These are phyloP conservation scores for Emericellopsis atlantica DNA, from an alignment of 2,329 filamentous ascomycete genomes.

Conservation along the genomic window DNA sequence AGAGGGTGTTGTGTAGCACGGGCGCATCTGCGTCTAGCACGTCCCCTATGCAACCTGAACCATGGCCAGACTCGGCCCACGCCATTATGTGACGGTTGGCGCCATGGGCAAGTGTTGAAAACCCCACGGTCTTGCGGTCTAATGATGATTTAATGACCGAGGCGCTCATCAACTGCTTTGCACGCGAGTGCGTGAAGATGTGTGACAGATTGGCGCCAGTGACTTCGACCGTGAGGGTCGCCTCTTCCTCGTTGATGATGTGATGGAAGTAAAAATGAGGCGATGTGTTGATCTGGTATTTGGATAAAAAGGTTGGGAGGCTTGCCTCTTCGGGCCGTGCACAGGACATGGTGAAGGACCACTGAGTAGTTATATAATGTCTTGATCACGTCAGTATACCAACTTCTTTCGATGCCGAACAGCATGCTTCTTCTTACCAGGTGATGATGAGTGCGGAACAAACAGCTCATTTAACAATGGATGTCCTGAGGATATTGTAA, in stretches of 20 bases:
- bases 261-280: constrained; percentile 17
- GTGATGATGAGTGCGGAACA: too few relatives aligned
- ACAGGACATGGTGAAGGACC: too few relatives aligned
- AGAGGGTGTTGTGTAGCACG: constrained; percentile 16
- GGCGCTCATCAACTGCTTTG: neutral
- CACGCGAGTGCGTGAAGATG: constrained; percentile 14
- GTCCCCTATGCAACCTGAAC: constrained; percentile 13
- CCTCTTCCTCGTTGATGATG: constrained; percentile 9
- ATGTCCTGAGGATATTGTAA: too few relatives aligned
- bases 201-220: constrained; percentile 17
- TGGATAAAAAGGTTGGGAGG: too few relatives aligned
- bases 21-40: constrained; percentile 9
- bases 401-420: too few relatives aligned
- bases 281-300: too few relatives aligned
- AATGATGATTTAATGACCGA: constrained; percentile 7
- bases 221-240: constrained; percentile 14
- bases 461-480: too few relatives aligned
- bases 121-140: constrained; percentile 17
- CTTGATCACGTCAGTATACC: too few relatives aligned
- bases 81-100: constrained; percentile 13
- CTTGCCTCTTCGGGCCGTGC: too few relatives aligned
- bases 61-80: constrained; percentile 21
- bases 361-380: too few relatives aligned
- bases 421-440: too few relatives aligned
- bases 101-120: constrained; percentile 12